Base-by-base conservation (phyloP, 352 stramenopile genomes). In the Globisporangium heterothallicum region DNA sequence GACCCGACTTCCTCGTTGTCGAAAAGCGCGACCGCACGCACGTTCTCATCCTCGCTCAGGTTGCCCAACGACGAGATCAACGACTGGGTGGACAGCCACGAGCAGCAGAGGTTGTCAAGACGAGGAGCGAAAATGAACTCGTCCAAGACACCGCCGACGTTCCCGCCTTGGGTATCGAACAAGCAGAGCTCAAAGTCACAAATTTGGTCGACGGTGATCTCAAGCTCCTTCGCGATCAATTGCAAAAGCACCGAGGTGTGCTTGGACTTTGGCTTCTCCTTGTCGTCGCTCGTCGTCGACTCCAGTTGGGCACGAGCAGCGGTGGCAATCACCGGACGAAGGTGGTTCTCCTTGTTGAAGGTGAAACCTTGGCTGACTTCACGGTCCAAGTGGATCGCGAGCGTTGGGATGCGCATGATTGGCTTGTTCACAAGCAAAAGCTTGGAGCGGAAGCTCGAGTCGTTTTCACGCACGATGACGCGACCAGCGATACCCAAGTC, bases 101-200 rank as follows among this genome's bases (percentile, higher is more conserved):
- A 98, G 64, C 88, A 98, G 43, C 88, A 96, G 21, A 99, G 59
- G 77, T 99, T 99, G 78, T 99, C 97, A 19, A 99, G 72, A 48
- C 96, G 78, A n/a, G 92, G 84, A 7, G 90, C 94, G 67, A 97
- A 97, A 49, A 99, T 82, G 67, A 99, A 99, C 61, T 99, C 97
- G 27, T 94, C 84, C 30, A 93, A 63, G 22, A 86, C 70, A 9
- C 97, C 97, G 36, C 94, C 95, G 7, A 98, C 64, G 27, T 86
- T 88, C 6, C 88, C 89, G 50, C 76, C 84, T 73, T 98, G 95
- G 18, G 91, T 96, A 68, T 99, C 96, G 61, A 97, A 98, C 3
- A 99, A 68, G 61, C 91, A 96, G 19, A 98, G 64, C 63, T 98
- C 95, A 70, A 99, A 97, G 74, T 99, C 96, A 36, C 90, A 86